Evolutionary conservation across 495 filamentous ascomycete species (phyloP), one percentile per base, ranked within the genome.

Genomic region (Aspergillus biplanus): DNA sequence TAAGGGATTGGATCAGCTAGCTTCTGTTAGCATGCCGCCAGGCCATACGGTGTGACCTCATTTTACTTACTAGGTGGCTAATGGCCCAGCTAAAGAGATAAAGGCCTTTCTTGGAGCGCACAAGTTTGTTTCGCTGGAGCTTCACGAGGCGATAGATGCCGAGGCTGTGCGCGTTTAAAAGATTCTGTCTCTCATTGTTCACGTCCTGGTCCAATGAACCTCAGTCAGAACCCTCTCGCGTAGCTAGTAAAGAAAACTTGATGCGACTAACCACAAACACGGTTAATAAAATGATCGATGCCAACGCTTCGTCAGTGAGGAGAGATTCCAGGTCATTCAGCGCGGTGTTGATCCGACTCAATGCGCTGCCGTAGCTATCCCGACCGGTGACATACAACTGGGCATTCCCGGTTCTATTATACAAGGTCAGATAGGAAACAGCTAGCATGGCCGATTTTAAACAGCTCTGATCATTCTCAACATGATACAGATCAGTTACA

Each of bases 101-200:
- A 44, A 6, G 39, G 6, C 39, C 39, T 44, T 44, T 44, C 39
- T 44, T 44, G 39, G 39, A 44, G 39, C 5, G 39, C 39, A 44
- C 39, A 6, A 44, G 39, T 11, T 11, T 6, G 39, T 44, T 44
- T 6, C 39, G 39, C 39, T 44, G 39, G 39, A 44, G 39, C 39
- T 44, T 44, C 39, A 44, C 39, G 39, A 44, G 39, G 8, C 39
- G 39, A 44, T 44, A 44, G 39, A 44, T 44, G 39, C 39, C 39
- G 39, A 44, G 39, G 39, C 39, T 44, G 39, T 44, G 39, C 39
- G 11, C 39, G 39, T 44, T 44, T 44, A 44, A 44, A 44, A 44
- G 39, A 44, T 44, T 44, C 39, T 44, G 39, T 44, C 39, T 44
- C 39, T 44, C 39, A 44, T 44, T 44, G 39, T 12, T 44, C 39